Percentiles rank a stretch among this genome's conserved stretches.
These are phyloP conservation scores for Zygosaccharomyces siamensis DNA, from an alignment of 805 yeast genomes.

Conservation along the genomic window DNA sequence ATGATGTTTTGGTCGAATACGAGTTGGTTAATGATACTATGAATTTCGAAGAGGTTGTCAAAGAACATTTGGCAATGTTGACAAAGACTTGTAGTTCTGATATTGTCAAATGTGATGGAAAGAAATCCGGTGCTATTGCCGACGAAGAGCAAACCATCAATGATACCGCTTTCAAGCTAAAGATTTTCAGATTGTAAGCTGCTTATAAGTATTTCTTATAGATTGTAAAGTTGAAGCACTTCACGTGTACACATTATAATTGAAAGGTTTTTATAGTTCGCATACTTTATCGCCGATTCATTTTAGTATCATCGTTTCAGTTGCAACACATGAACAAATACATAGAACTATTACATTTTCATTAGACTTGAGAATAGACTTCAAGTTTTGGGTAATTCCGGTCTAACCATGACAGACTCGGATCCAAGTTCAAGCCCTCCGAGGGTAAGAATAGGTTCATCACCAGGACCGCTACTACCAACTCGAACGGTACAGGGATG, in stretches of 20 bases:
- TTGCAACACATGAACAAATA: background rate
- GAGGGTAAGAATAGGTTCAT: background rate
- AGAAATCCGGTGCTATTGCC: conserved; percentile 53
- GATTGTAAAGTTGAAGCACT: conserved; percentile 1
- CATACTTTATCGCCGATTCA: background rate
- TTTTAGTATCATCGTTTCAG: background rate
- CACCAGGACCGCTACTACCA: conserved; percentile 3
- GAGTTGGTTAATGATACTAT: conserved; percentile 58
- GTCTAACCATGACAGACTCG: background rate
- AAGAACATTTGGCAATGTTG: conserved; percentile 61
- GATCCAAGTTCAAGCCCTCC: background rate
- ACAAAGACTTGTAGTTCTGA: conserved; percentile 69
- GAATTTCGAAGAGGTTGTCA: conserved; percentile 56
- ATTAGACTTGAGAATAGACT: too few species aligned
- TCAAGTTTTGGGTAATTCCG: background rate
- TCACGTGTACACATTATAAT: conserved; percentile 1
- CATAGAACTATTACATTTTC: background rate
- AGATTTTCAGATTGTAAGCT: conserved; percentile 61
- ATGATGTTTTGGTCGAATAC: conserved; percentile 87
- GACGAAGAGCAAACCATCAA: conserved; percentile 85
- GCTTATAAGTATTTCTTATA: conserved; percentile 3
- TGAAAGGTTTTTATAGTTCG: background rate
- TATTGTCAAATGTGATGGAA: conserved; percentile 41
- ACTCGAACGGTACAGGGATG: background rate
- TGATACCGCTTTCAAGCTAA: conserved; percentile 71